A percentile compares a stretch with the other conserved stretches of the same genome.
These are phyloP conservation scores for Osmanthus fragrans DNA, from an alignment of 257 asterid genomes.

Conservation along the genomic window DNA sequence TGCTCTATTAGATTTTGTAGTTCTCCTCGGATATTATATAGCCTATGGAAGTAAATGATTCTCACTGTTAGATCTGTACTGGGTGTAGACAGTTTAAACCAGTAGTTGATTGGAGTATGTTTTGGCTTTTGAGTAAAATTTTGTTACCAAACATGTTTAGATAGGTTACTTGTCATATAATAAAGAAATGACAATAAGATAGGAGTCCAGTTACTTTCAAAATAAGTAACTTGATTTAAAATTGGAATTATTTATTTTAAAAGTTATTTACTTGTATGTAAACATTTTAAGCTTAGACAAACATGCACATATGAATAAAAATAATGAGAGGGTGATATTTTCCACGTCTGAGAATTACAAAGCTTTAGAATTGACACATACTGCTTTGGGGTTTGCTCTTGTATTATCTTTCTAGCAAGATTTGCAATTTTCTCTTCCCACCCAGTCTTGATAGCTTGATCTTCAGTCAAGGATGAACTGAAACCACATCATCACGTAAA, in stretches of 20 bases:
- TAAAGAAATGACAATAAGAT: neutral
- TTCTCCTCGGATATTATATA: conserved; percentile 64
- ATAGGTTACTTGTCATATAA: neutral
- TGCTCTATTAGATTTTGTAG: conserved; percentile 79
- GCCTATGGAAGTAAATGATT: conserved; percentile 41
- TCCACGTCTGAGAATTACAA: neutral
- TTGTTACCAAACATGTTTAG: neutral
- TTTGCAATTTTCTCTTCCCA: conserved; percentile 86
- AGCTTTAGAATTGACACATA: conserved; percentile 34
- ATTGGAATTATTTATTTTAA: neutral
- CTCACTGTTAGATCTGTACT: neutral
- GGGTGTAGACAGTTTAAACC: neutral
- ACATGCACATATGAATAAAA: neutral
- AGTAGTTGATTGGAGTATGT: neutral
- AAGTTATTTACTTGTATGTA: neutral
- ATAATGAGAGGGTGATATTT: neutral
- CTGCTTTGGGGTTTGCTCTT: conserved; percentile 86
- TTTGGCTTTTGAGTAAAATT: neutral
- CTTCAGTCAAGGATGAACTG: conserved; percentile 49
- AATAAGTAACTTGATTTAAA: neutral
- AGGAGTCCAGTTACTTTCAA: neutral
- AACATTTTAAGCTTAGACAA: neutral
- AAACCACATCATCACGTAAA: conserved; percentile 32
- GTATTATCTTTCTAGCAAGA: conserved; percentile 63
- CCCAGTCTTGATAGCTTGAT: conserved; percentile 67